Percentiles rank a stretch among this genome's conserved stretches.
phyloP scores from a whole-genome alignment of 2,329 filamentous ascomycete genomes.

The Fusarium nisikadoi region DNA sequence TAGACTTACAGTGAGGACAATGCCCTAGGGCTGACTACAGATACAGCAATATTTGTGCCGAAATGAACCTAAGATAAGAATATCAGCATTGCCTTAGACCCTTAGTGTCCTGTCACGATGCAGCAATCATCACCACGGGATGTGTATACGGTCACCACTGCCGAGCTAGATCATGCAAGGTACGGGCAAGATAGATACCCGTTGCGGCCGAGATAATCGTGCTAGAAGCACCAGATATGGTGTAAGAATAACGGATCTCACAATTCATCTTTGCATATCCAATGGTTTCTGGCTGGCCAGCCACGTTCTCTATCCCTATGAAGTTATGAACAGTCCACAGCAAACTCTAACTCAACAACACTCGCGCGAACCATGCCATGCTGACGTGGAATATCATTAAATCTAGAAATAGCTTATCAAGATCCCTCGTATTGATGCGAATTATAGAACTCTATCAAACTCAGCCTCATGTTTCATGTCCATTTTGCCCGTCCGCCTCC shows the following conservation, averaged over 20 bases:
- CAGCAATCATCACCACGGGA: not conserved
- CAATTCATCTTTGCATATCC: not conserved
- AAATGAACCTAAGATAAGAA: not conserved
- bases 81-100: not conserved
- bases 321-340: not conserved
- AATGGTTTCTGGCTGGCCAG: not conserved
- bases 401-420: not conserved
- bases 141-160: not conserved
- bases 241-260: not conserved
- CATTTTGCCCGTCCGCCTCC: not conserved
- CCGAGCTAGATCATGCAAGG: not conserved
- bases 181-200: not conserved
- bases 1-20: not conserved
- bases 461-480: conserved; percentile 2
- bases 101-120: not conserved
- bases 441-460: not conserved
- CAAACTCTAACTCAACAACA: not conserved
- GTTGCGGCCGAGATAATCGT: not conserved
- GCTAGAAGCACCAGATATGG: not conserved
- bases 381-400: not conserved
- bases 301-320: not conserved
- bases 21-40: not conserved
- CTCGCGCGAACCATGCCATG: not conserved
- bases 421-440: not conserved
- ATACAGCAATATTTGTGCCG: not conserved